phyloP scores from a whole-genome alignment of 306 rosid genomes.

The Morella rubra region DNA sequence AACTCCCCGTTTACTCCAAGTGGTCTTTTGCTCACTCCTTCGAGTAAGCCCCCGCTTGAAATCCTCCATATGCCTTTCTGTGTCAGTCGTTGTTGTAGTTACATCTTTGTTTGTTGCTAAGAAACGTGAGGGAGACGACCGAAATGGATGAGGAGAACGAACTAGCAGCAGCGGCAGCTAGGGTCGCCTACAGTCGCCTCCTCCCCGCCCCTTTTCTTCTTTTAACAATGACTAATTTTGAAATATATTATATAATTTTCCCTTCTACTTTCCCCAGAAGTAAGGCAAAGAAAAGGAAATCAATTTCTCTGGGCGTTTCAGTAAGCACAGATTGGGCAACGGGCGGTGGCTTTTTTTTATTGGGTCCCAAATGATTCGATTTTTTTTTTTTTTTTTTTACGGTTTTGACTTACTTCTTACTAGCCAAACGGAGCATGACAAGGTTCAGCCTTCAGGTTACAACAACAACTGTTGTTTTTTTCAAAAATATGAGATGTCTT shows the following conservation, averaged over 20 bases:
- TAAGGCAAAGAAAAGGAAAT: background rate
- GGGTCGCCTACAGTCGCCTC: too few species aligned
- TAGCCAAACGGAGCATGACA: slow-evolving; percentile 12
- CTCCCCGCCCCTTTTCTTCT: too few species aligned
- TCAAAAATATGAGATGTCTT: background rate
- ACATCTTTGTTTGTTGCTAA: background rate
- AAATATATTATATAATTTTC: background rate
- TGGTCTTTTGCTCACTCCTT: slow-evolving; percentile 80
- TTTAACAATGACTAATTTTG: background rate
- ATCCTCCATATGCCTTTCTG: slow-evolving; percentile 13
- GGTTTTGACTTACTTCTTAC: background rate
- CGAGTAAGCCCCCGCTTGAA: slow-evolving; percentile 43
- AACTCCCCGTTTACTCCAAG: slow-evolving; percentile 63
- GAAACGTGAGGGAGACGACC: slow-evolving; percentile 2
- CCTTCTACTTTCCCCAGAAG: background rate
- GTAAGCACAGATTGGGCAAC: background rate
- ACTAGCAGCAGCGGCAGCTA: background rate
- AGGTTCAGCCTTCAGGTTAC: background rate
- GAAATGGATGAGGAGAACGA: background rate
- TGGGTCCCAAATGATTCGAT: background rate
- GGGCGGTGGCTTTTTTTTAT: background rate
- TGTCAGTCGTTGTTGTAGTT: background rate
- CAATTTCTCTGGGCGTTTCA: background rate
- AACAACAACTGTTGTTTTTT: background rate
- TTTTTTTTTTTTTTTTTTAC: background rate